phyloP scores from a whole-genome alignment of 768 basidiomycete genomes.

The Calocybe cyanea region DNA sequence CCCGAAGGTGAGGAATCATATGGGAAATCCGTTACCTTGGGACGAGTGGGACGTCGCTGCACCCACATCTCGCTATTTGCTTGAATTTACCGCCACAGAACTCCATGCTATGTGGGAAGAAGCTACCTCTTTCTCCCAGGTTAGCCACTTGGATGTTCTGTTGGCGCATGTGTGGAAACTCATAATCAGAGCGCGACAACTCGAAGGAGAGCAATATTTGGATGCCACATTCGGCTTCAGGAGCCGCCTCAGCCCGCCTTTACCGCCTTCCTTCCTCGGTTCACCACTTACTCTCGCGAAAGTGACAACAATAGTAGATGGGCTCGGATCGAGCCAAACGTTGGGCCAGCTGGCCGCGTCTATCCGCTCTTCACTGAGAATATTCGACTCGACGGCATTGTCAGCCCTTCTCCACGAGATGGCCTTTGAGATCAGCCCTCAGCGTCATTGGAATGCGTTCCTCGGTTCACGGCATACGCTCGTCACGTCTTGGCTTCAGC shows the following conservation, averaged over 20 bases:
- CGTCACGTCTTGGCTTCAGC: constrained; percentile 30
- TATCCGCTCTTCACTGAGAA: constrained; percentile 23
- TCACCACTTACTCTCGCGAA: constrained; percentile 28
- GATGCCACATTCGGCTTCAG: constrained; percentile 21
- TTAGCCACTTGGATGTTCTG: constrained; percentile 33
- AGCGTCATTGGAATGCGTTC: constrained; percentile 31
- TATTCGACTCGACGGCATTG: constrained; percentile 22
- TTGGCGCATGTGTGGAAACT: constrained; percentile 32
- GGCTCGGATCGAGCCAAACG: constrained; percentile 8
- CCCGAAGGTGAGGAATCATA: constrained; percentile 2
- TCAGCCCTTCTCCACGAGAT: constrained; percentile 30
- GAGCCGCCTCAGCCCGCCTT: constrained; percentile 18
- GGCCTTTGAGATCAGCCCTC: constrained; percentile 25
- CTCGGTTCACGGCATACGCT: constrained; percentile 28
- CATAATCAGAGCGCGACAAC: constrained; percentile 26
- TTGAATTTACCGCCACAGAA: constrained; percentile 24
- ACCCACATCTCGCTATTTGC: constrained; percentile 21
- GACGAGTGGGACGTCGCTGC: constrained; percentile 22
- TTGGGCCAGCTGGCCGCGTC: constrained; percentile 19
- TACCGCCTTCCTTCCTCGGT: constrained; percentile 26
- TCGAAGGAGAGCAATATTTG: constrained; percentile 17
- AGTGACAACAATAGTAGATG: constrained; percentile 15
- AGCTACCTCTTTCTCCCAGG: constrained; percentile 13
- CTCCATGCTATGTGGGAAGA: constrained; percentile 29
- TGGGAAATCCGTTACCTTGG: constrained; percentile 25